phyloP scores from a whole-genome alignment of 352 stramenopile species.

The Phytophthora boehmeriae region DNA sequence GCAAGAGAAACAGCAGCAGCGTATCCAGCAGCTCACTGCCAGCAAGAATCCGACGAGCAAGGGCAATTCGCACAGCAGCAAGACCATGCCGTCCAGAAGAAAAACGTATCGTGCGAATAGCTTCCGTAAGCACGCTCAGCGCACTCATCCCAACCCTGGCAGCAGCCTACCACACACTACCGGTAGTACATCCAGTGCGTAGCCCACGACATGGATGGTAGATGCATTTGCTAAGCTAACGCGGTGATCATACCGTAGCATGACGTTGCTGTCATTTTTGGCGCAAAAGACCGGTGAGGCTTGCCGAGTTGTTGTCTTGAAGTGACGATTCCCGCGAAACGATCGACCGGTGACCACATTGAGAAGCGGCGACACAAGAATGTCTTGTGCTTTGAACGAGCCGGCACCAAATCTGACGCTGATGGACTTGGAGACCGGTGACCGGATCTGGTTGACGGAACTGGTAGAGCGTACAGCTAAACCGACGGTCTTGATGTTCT shows the following conservation, averaged over 20 bases:
- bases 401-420: constrained; percentile 51
- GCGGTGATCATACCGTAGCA: not conserved
- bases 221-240: constrained; percentile 5
- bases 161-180: constrained; percentile 21
- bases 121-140: constrained; percentile 45
- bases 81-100: constrained; percentile 44
- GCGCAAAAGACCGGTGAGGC: not conserved
- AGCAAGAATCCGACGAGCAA: constrained; percentile 37
- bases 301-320: constrained; percentile 4
- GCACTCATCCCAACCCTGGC: constrained; percentile 29
- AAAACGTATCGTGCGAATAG: constrained; percentile 61
- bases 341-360: too few species aligned
- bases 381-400: constrained; percentile 60
- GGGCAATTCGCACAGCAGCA: constrained; percentile 48
- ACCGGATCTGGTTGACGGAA: constrained; percentile 38
- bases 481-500: constrained; percentile 61
- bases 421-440: constrained; percentile 58
- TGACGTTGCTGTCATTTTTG: not conserved
- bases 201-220: constrained; percentile 1
- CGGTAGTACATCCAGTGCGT: constrained; percentile 35
- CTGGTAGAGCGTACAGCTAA: constrained; percentile 39
- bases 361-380: constrained; percentile 9
- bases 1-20: constrained; percentile 66
- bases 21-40: constrained; percentile 52
- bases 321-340: not conserved